Conservation (phyloP, 2,329 filamentous ascomycete species). For the Apiospora sp. region DNA sequence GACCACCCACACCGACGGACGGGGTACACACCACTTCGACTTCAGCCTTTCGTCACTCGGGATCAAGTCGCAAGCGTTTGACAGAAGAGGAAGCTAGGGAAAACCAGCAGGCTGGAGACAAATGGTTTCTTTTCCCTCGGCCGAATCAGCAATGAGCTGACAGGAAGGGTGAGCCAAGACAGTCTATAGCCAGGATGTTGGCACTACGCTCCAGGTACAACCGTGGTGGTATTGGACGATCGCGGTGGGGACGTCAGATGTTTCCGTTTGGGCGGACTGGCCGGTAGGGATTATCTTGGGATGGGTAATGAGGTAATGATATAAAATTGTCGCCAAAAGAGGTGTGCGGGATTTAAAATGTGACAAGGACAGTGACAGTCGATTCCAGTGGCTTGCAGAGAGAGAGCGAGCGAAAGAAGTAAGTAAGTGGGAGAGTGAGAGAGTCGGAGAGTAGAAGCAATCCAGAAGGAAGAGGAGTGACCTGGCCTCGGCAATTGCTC, state of each 20-base stretch:
- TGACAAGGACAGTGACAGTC: background rate
- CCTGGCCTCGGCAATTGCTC: constrained; percentile 1
- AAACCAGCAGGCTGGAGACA: constrained; percentile 13
- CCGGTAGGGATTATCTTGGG: constrained; percentile 6
- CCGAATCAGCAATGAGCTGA: constrained; percentile 21
- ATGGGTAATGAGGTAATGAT: constrained; percentile 4
- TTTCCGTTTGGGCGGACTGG: constrained; percentile 4
- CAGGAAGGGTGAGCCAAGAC: constrained; percentile 16
- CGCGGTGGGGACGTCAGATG: constrained; percentile 11
- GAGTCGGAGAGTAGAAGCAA: background rate
- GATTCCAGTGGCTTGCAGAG: background rate
- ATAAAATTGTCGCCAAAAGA: constrained; percentile 5
- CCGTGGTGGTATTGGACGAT: constrained; percentile 19
- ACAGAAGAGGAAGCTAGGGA: constrained; percentile 22
- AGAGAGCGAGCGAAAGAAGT: background rate
- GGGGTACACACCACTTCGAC: constrained; percentile 21
- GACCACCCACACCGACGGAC: constrained; percentile 16
- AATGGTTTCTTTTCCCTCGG: constrained; percentile 22
- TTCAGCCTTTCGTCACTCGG: constrained; percentile 24
- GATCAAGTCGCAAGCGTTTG: constrained; percentile 18
- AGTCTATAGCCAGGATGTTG: constrained; percentile 17
- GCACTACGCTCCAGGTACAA: constrained; percentile 20
- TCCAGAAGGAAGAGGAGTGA: background rate
- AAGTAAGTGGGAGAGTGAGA: background rate
- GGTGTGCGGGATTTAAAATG: constrained; percentile 11